Evolutionary conservation across 345 rosid species (phyloP), one percentile per base, ranked within the genome.

Genomic region (Conringia planisiliqua): DNA sequence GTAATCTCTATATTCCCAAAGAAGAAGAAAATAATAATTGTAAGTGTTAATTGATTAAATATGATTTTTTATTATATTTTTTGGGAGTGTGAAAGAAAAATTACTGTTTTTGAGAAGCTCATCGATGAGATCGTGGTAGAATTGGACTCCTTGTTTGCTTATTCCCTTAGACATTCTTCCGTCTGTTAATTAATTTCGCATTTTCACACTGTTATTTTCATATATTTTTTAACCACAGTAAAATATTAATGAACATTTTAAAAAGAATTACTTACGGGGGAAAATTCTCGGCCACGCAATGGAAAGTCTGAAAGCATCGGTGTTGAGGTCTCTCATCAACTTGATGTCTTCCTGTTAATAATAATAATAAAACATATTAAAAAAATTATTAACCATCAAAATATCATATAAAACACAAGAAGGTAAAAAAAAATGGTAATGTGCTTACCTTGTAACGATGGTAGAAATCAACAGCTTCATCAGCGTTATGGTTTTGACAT

Each of bases 71-170:
- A 29, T 29, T 3, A 33, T 33, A 1, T 6, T 12, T 7, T 54
- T 62, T 43, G 2, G 17, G 4, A 16, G 32, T n/a, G 2, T 2
- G 10, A 24, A 3, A 10, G 0, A 7, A 14, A 16, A n/a, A 8
- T 78, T 48, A 79, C 74, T 80, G 16, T 86, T 74, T 46, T 74
- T 75, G 4, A 86, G 74, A 64, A 86, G 87, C 66, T 82, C 85
- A 40, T 83, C 75, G 66, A 85, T 85, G 51, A 85, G 87, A 36
- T 83, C 77, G 59, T 77, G 83, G 83, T 85, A 82, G 58, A 80
- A 79, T 50, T 68, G 72, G 35, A 83, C 72, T 26, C 87, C 89
- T 66, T 58, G 44, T 54, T 55, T 48, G 76, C 79, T 86, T 39
- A 86, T 71, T 75, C 84, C 89, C 62, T 84, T 84, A 0, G 72